A percentile compares a stretch with the other conserved stretches of the same genome.
These are phyloP conservation scores for Diaporthe vaccinii DNA, from an alignment of 2,329 filamentous ascomycete species.

Conservation along the genomic window DNA sequence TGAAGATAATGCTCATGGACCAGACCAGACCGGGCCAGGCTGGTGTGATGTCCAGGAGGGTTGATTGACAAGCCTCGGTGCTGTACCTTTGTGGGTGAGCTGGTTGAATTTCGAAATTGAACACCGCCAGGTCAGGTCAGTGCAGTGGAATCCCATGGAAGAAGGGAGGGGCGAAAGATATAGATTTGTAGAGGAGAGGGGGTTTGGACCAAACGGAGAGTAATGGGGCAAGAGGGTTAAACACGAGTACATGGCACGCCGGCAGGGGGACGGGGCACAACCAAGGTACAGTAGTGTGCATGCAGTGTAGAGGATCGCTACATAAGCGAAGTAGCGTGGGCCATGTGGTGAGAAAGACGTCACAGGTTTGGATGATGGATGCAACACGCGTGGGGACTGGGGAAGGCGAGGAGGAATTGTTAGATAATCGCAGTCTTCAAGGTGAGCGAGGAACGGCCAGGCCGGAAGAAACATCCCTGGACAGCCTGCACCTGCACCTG, in stretches of 20 bases:
- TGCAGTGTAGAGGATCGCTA: background rate
- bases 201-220: background rate
- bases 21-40: constrained; percentile 11
- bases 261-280: background rate
- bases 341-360: constrained; percentile 11
- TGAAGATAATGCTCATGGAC: background rate
- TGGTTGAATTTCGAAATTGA: background rate
- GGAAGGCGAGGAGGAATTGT: constrained; percentile 1
- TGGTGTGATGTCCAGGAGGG: background rate
- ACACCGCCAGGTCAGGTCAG: background rate
- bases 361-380: constrained; percentile 1
- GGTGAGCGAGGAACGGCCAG: background rate
- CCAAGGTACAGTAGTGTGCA: background rate
- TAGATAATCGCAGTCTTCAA: background rate
- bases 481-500: background rate
- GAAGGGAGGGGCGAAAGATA: background rate
- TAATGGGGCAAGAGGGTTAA: background rate
- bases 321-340: background rate
- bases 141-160: no score
- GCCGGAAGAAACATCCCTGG: constrained; percentile 9
- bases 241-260: background rate
- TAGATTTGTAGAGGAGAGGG: background rate
- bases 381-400: constrained; percentile 1
- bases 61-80: background rate
- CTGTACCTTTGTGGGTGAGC: background rate